Base-by-base conservation (phyloP, 2,329 filamentous ascomycete genomes). In the Aspergillus sp. region DNA sequence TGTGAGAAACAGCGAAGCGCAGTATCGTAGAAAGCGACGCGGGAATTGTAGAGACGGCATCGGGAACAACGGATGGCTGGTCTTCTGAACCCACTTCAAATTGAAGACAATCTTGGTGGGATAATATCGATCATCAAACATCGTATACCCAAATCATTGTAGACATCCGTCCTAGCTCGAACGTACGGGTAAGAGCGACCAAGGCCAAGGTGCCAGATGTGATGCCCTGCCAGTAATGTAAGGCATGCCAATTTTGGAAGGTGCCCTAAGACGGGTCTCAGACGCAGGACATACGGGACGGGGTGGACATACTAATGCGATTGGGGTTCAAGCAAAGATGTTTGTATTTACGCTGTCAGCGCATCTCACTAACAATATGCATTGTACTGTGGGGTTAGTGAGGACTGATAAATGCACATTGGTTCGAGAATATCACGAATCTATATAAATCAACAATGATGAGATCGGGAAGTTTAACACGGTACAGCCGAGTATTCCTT, bases 161-260 rank as follows among this genome's bases (percentile, higher is more conserved):
- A 42, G 15, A 40, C 40, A 42, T 17, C 9, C 34, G 13, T 15
- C 24, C 24, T 5, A 30, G 12, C 37, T 41, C 19, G 30, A 47
- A 54, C 34, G 17, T 27, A 17, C 17, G 39, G 53, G 53, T 45
- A 56, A 50, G 45, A 13, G 39, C 46, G 39, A 50, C 53, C 46
- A 45, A 17, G 53, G 7, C 13, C 51, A 22, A 37, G 33, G 17
- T 22, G 6, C n/a, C 13, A 39, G 22, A 17, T 12, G 15, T n/a
- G 34, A 37, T 37, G 15, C 24, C 24, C 24, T 24, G 24, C 5
- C 24, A 6, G 24, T 37, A 15, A 37, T 30, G 27, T 30, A 30
- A 11, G 27, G 9, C 27, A 9, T 11, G 34, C 34, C 15, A 37
- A 37, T 37, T 15, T 37, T n/a, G 34, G 13, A 37, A 37, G 34